Evolutionary conservation across 257 asterid genomes (phyloP), one percentile per base, ranked within the genome.

Genomic region (Scutellaria galericulata): DNA sequence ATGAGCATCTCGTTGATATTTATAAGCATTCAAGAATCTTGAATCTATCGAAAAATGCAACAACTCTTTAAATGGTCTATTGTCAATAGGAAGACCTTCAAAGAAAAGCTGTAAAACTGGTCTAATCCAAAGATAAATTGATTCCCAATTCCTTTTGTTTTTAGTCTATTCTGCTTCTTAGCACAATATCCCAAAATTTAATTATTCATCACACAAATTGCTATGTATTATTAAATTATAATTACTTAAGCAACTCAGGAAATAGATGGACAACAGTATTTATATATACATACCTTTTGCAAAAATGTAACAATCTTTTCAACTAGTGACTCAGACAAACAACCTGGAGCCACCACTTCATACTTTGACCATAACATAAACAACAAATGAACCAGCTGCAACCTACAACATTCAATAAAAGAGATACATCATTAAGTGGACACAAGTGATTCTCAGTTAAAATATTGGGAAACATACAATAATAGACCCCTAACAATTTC

Each of bases 371-470:
- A 92, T 88, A 12, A 74, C 79, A 59, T 84, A 89, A 70, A 90
- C 93, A 73, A 75, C 82, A 84, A 87, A 83, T 80, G 86, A 82
- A 77, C 87, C 73, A 79, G 90, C 81, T 77, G 97, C 86, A 66
- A 87, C 83, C 99, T 94, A 91, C 58, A 77, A 74, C 47, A 35
- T 48, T 63, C 68, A 52, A 54, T 39, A 82, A 70, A 62, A 67
- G 70, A 41, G 66, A 72, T 41, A 7, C 52, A 55, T 10, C 46
- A 51, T 67, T 46, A 59, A 65, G 40, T 60, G 52, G 37, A 10
- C 15, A 22, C 13, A 68, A 68, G 31, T 47, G 31, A 24, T 18
- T 18, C 18, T 18, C 18, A 18, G 18, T 18, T 18, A 18, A 18
- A 18, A 18, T 18, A 18, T 18, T 18, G 18, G 18, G 18, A 18